Evolutionary conservation across 1,284 basidiomycete species (phyloP), one percentile per base, ranked within the genome.

Genomic region (Fomes fomentarius): DNA sequence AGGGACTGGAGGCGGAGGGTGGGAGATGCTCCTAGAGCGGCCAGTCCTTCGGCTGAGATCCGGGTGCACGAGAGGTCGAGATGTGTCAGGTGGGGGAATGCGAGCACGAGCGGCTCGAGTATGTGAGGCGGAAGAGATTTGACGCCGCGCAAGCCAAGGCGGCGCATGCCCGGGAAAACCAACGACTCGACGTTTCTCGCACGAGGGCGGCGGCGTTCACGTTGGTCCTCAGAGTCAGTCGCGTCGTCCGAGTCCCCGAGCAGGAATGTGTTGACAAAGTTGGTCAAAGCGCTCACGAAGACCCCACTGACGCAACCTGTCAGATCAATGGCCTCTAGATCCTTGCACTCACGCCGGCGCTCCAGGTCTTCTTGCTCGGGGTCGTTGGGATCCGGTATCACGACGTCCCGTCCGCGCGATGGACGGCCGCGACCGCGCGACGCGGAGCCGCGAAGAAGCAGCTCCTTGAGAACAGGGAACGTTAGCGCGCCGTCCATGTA

Each of bases 401-500:
- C 58, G 19, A 80, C 64, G 22, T 80, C 80, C 30, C 87, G 83
- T 2, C 84, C 84, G 52, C 89, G 83, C n/a, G 80, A 77, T n/a
- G 84, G 83, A 31, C 85, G 84, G 0, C 87, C 85, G 19, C 89
- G 79, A 1, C 83, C 85, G 38, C 84, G 81, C 28, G 86, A 85
- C 9, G 82, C 79, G 8, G 77, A 74, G 7, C 94, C 94, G 26
- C 94, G 86, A 59, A 96, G 82, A 65, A 97, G 86, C 8, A 97
- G 76, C 65, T 96, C 94, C 54, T 87, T 89, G 21, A 97, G 74
- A 2, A 97, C 93, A 0, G 85, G 76, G 22, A 90, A 76, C 8
- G 88, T 90, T 41, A 97, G 76, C 1, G 94, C 88, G 1, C 93
- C 92, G 63, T 97, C 94, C 90, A 97, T 96, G 68, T 96, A 97